Evolutionary conservation across 1,284 basidiomycete genomes (phyloP), one percentile per base, ranked within the genome.

Genomic region (Neotropicomus parvogracilis): DNA sequence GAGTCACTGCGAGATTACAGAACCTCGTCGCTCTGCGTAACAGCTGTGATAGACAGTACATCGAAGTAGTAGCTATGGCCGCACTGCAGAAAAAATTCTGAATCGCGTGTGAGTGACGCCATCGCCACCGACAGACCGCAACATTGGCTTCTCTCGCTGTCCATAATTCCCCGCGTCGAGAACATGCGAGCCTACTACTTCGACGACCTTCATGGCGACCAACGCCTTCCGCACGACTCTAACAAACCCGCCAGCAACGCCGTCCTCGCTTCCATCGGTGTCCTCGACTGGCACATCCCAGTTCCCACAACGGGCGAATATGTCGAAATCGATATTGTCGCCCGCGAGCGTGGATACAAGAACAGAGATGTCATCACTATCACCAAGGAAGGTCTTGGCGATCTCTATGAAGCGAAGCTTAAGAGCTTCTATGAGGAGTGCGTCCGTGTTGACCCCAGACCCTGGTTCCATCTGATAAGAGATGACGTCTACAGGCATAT

Each of bases 391-490:
- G 83, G 81, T 1, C 70, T 94, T 43, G 91, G 91, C 3, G 88
- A 88, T 49, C 71, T 73, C 6, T 93, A 90, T 66, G 88, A 94
- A 60, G 59, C 75, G 38, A 91, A 88, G 69, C 77, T 92, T 63
- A 85, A 85, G 62, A 76, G 65, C 4, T 92, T 93, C 70, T 94
- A 88, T 62, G 75, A 84, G 52, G 88, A 91, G 88, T 90, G 56
- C 57, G 83, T 42, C 6, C 31, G 35, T 9, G n/a, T 33, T 12
- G 28, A 10, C 8, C 8, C 8, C 12, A 7, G 4, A 5, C 26
- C 21, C 11, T 2, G 34, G 20, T n/a, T 21, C 7, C 11, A 3
- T 28, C 32, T 50, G 37, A 63, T 44, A 14, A 36, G 38, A n/a
- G 12, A 20, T 13, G 0, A n/a, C 8, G 35, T 4, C 13, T 48